phyloP scores from a whole-genome alignment of 2,329 filamentous ascomycete genomes.

The Aspergillus persii region DNA sequence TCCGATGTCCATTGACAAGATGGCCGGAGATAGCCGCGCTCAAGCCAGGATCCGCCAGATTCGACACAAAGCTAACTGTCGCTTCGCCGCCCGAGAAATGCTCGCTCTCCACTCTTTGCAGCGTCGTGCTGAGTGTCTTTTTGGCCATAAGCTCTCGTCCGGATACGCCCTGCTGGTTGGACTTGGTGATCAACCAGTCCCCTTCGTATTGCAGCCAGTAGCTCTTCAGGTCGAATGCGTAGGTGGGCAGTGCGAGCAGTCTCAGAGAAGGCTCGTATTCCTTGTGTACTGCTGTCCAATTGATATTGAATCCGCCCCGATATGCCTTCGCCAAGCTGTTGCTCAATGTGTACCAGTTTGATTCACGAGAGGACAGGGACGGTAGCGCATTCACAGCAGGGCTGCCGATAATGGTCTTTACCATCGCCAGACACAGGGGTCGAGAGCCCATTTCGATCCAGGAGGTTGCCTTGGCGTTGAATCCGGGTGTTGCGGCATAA shows the following conservation, averaged over 20 bases:
- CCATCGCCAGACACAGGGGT: not conserved
- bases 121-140: not conserved
- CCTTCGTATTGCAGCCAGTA: constrained; percentile 72
- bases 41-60: constrained; percentile 60
- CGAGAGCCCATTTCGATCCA: not conserved
- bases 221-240: constrained; percentile 68
- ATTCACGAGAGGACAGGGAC: not conserved
- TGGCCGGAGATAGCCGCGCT: constrained; percentile 63
- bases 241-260: constrained; percentile 62
- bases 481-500: not conserved
- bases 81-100: not conserved
- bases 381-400: constrained; percentile 65
- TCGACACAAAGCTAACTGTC: not conserved
- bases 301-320: constrained; percentile 61
- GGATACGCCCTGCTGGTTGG: not conserved
- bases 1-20: constrained; percentile 63
- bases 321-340: constrained; percentile 53
- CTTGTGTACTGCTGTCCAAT: constrained; percentile 69
- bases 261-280: constrained; percentile 56
- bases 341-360: constrained; percentile 46
- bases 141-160: not conserved
- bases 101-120: not conserved
- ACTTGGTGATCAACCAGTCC: constrained; percentile 53
- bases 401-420: not conserved
- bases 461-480: not conserved